Evolutionary conservation across 2,329 filamentous ascomycete species (phyloP), one percentile per base, ranked within the genome.

Genomic region (Claviceps sp.): DNA sequence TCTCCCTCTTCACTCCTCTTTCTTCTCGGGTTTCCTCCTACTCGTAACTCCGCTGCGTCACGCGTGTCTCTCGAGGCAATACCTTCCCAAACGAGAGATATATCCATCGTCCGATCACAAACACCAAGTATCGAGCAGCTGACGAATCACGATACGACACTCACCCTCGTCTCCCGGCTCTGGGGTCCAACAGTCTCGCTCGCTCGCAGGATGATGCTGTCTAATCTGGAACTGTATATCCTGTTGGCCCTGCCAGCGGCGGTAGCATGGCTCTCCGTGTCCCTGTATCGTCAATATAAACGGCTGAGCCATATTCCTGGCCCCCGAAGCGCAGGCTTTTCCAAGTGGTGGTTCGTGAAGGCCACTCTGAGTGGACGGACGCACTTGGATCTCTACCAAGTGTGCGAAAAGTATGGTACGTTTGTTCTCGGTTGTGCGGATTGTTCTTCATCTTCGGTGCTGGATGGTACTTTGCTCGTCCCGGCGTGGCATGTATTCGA

Each of bases 281-380:
- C 18, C 1, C n/a, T 43, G 11, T 54, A 50, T 22, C 48, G 37
- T 14, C 59, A 65, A 22, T 72, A 69, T 57, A 59, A 54, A 30
- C 65, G 69, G 26, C 64, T 74, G 6, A 63, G 67, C 11, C 65
- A 71, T 53, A 61, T 73, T 51, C 64, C 64, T 5, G 71, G 71
- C 0, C 71, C 72, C 5, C 56, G 57, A 16, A 48, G 62, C 2
- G 68, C 69, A 1, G 62, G 57, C 0, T 63, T 73, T 37, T 70
- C 71, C 0, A 69, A 68, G 50, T 59, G 66, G 55, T 74, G 69
- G 68, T 57, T 72, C 20, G 54, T 67, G 9, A 59, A 56, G 16
- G 58, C 55, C 8, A 62, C 66, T 2, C 56, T 59, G 4, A 61
- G 63, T 8, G 68, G 67, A 3, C 60, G 58, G 30, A 61, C 61